Base-by-base conservation (phyloP, 441 rosid genomes). In the Arabidopsis lyrata region DNA sequence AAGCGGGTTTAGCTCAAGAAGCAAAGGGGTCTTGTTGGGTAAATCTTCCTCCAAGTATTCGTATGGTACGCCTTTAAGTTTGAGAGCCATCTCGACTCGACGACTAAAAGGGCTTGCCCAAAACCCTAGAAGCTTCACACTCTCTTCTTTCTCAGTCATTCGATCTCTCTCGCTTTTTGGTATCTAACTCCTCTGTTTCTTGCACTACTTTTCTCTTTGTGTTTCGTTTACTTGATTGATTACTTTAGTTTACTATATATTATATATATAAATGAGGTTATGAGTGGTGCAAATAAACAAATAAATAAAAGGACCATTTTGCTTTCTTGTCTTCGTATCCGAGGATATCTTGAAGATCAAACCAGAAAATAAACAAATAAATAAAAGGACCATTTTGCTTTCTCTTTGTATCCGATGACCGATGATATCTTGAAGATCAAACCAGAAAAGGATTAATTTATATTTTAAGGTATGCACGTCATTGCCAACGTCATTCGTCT, bases 81-180 rank as follows among this genome's bases (percentile, higher is more conserved):
- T 84, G 41, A 84, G 75, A 29, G 84, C 88, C 52, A 81, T 64
- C 67, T 86, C 83, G 3, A 86, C 38, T 60, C 87, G 59, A 60
- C 63, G 76, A 44, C 80, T 71, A 32, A 54, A 81, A 36, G 85
- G 83, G 54, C 88, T 83, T 6, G 77, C 68, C 85, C 86, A 81
- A 1, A 18, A 48, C 34, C 86, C 86, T 15, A 74, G n/a, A 3
- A 83, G 78, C 78, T 86, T 84, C 73, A 86, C 85, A 72, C 54
- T 78, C 8, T 81, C 83, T 64, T 75, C 16, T 71, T 66, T 16
- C 24, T 56, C 5, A 5, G 34, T 16, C 65, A 60, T 13, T 38
- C 0, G 10, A 60, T 60, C 32, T 39, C 34, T 20, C 39, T 31
- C 6, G 0, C 3, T 31, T 55, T 31, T 48, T 8, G 15, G 6